Evolutionary conservation across 306 rosid genomes (phyloP).

Genomic region (Biancaea sappan): DNA sequence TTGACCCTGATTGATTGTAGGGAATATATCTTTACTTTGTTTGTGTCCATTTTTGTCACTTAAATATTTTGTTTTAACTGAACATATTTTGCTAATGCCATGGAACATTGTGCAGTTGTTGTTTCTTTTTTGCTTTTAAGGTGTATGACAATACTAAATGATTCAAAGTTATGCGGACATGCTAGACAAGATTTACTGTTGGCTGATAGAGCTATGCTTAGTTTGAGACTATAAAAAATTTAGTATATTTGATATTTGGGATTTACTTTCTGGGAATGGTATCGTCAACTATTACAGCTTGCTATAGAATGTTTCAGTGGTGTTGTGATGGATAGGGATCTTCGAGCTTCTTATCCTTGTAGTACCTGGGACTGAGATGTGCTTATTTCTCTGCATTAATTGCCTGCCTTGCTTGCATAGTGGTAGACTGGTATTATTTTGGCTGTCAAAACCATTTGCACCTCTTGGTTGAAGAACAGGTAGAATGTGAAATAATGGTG

Average conservation of each 20-base stretch:
- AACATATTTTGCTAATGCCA: not conserved
- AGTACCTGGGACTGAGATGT: not conserved
- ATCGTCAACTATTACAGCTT: not conserved
- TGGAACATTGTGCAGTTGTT: conserved; percentile 12
- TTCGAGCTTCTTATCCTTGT: conserved; percentile 10
- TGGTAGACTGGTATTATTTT: not conserved
- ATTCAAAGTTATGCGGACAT: not conserved
- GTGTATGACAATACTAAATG: not conserved
- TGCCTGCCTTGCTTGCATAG: not conserved
- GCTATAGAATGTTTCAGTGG: not conserved
- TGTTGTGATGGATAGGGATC: not conserved
- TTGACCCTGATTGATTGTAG: not conserved
- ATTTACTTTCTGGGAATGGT: not conserved
- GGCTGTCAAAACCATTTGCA: not conserved
- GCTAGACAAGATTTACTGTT: conserved; percentile 5
- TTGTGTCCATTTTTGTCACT: not conserved
- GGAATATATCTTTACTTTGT: not conserved
- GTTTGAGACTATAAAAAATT: not conserved
- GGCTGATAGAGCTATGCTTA: conserved; percentile 2
- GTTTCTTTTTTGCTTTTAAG: conserved; percentile 8
- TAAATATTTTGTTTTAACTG: not conserved
- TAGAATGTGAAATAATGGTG: not conserved
- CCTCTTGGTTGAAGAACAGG: not conserved
- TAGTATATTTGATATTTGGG: not conserved
- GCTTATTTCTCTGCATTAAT: no score